Percentiles rank a stretch among this genome's conserved stretches.
These are phyloP conservation scores for Gossypium stocksii DNA, from an alignment of 345 rosid genomes.

Conservation along the genomic window DNA sequence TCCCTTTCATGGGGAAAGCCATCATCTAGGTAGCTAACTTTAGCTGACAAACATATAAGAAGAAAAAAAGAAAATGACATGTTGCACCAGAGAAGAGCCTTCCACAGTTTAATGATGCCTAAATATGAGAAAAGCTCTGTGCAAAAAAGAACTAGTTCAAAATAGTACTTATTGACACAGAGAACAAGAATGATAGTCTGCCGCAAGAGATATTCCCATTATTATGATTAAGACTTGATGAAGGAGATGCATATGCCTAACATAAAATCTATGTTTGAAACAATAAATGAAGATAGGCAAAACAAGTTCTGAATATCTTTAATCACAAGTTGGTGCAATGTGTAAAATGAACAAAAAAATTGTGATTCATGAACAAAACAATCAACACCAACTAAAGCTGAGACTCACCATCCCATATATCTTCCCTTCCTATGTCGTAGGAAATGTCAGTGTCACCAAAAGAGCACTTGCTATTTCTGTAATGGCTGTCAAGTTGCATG, in stretches of 20 bases:
- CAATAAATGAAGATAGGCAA: not conserved
- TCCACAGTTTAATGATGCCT: not conserved
- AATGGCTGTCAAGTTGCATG: constrained; percentile 26
- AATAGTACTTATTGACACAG: not conserved
- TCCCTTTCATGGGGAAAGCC: constrained; percentile 32
- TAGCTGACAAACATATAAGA: constrained; percentile 23
- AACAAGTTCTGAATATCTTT: constrained; percentile 17
- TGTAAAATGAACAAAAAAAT: constrained; percentile 9
- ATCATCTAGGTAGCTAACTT: constrained; percentile 27
- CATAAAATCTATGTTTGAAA: not conserved
- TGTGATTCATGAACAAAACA: not conserved
- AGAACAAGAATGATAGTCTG: not conserved
- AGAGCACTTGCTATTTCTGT: constrained; percentile 30
- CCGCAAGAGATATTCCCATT: no score
- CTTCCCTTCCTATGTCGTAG: constrained; percentile 16
- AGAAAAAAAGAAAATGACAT: not conserved
- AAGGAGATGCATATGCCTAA: constrained; percentile 13
- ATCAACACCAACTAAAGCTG: not conserved
- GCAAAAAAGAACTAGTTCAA: not conserved
- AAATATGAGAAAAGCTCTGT: not conserved
- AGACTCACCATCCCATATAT: constrained; percentile 51
- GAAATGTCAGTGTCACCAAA: constrained; percentile 22
- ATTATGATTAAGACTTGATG: not conserved
- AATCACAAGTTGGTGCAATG: constrained; percentile 11
- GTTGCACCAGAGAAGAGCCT: not conserved